Percentiles rank a stretch among this genome's conserved stretches.
Conservation (phyloP, 441 rosid species). For the Hura crepitans region DNA sequence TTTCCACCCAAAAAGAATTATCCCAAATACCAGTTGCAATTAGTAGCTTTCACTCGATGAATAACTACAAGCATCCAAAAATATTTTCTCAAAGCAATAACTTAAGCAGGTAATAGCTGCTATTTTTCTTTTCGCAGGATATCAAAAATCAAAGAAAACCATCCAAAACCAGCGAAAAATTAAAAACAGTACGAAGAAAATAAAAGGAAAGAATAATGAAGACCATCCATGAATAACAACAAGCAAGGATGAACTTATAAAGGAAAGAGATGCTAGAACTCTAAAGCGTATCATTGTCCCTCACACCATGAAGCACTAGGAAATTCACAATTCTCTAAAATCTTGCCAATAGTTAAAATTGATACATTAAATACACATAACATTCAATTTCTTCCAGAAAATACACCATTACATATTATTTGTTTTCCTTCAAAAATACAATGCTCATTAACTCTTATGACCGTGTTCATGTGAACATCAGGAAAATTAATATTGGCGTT, state of each 20-base stretch:
- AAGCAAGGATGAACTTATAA: background rate
- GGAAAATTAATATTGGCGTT: background rate
- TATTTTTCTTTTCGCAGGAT: background rate
- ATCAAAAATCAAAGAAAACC: background rate
- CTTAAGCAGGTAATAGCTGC: background rate
- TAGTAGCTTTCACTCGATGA: background rate
- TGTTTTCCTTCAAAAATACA: background rate
- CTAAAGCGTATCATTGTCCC: background rate
- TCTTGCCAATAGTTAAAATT: slow-evolving; percentile 10
- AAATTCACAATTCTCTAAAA: background rate
- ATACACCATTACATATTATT: background rate
- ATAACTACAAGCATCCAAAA: background rate
- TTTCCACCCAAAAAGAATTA: background rate
- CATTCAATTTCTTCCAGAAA: background rate
- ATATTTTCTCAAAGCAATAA: background rate
- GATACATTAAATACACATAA: background rate
- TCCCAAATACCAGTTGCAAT: slow-evolving; percentile 1
- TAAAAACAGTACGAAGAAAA: background rate
- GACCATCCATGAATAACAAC: background rate
- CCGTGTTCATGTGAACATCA: background rate
- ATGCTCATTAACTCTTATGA: background rate
- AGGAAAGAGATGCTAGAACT: background rate
- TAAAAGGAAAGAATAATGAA: background rate
- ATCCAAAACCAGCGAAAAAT: background rate
- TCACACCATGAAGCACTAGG: background rate